These are phyloP conservation scores for Candida neerlandica DNA, from an alignment of 1,139 yeast genomes.

Conservation along the genomic window DNA sequence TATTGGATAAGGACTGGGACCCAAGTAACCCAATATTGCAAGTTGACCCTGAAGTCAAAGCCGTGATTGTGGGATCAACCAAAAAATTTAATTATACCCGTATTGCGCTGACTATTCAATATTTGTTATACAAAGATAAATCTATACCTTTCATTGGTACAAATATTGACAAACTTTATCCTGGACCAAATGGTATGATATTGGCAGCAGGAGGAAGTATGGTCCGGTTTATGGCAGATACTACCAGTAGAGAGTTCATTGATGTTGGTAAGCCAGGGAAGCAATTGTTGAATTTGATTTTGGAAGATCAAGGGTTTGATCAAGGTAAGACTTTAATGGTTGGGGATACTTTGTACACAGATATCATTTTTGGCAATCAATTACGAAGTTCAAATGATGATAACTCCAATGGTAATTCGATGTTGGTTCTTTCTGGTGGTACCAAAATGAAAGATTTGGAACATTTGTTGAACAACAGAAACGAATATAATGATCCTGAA, in stretches of 20 bases:
- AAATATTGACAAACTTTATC: slow-evolving; percentile 44
- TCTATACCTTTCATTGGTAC: slow-evolving; percentile 42
- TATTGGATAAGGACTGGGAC: slow-evolving; percentile 33
- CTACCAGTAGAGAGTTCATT: slow-evolving; percentile 34
- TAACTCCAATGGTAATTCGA: slow-evolving; percentile 25
- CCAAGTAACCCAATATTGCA: slow-evolving; percentile 33
- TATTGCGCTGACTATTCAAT: slow-evolving; percentile 42
- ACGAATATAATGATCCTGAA: slow-evolving; percentile 18
- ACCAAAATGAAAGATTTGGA: slow-evolving; percentile 30
- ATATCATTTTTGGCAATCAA: slow-evolving; percentile 47
- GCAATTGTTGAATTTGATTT: slow-evolving; percentile 32
- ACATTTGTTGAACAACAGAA: slow-evolving; percentile 16
- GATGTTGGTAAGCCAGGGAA: slow-evolving; percentile 45
- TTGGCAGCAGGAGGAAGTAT: slow-evolving; percentile 49
- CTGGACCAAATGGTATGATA: slow-evolving; percentile 40
- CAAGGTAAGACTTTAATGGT: slow-evolving; percentile 37
- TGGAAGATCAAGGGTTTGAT: slow-evolving; percentile 30
- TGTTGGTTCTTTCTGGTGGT: slow-evolving; percentile 44
- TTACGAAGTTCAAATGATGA: slow-evolving; percentile 35
- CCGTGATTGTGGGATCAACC: slow-evolving; percentile 46
- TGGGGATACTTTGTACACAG: slow-evolving; percentile 49
- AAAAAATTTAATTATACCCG: slow-evolving; percentile 41
- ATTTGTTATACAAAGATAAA: slow-evolving; percentile 35
- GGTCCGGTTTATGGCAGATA: slow-evolving; percentile 41
- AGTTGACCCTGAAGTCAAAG: slow-evolving; percentile 43